A percentile compares a stretch with the other conserved stretches of the same genome.
phyloP scores from a whole-genome alignment of 2,329 filamentous ascomycete species.

The Xylogone sp. region DNA sequence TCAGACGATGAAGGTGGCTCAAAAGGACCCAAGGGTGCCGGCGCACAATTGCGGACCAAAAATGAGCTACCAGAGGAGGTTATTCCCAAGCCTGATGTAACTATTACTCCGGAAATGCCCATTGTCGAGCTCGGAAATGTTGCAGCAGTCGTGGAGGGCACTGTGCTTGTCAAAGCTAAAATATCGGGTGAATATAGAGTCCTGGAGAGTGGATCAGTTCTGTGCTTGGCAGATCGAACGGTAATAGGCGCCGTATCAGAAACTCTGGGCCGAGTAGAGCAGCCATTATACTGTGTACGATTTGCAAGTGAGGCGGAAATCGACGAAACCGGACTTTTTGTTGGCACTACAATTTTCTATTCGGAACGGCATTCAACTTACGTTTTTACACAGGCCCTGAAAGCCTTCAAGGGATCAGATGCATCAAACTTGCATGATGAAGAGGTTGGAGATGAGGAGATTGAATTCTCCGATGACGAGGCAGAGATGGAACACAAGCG shows the following conservation, averaged over 20 bases:
- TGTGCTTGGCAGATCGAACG: slow-evolving; percentile 72
- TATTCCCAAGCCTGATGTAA: slow-evolving; percentile 71
- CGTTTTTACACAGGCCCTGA: slow-evolving; percentile 82
- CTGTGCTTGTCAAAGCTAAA: slow-evolving; percentile 73
- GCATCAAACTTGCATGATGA: slow-evolving; percentile 95
- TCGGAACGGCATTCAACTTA: slow-evolving; percentile 73
- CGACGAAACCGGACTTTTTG: slow-evolving; percentile 59
- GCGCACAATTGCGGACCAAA: slow-evolving; percentile 65
- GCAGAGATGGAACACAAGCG: slow-evolving; percentile 81
- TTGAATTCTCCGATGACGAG: slow-evolving; percentile 96
- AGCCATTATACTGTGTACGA: slow-evolving; percentile 80
- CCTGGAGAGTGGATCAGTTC: slow-evolving; percentile 76
- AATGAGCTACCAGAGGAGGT: slow-evolving; percentile 70
- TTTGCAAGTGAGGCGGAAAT: slow-evolving; percentile 70
- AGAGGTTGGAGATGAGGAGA: slow-evolving; percentile 78
- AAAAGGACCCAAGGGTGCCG: slow-evolving; percentile 35
- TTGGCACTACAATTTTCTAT: slow-evolving; percentile 74
- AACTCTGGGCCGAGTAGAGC: slow-evolving; percentile 78
- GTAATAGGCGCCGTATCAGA: slow-evolving; percentile 83
- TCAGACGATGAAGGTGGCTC: slow-evolving; percentile 71
- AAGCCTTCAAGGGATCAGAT: slow-evolving; percentile 80
- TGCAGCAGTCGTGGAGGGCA: slow-evolving; percentile 74
- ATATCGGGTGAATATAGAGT: slow-evolving; percentile 80
- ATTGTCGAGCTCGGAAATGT: slow-evolving; percentile 73
- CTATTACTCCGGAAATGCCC: slow-evolving; percentile 71